phyloP scores from a whole-genome alignment of 495 filamentous ascomycete genomes.

The Opeltia flavorubescens region DNA sequence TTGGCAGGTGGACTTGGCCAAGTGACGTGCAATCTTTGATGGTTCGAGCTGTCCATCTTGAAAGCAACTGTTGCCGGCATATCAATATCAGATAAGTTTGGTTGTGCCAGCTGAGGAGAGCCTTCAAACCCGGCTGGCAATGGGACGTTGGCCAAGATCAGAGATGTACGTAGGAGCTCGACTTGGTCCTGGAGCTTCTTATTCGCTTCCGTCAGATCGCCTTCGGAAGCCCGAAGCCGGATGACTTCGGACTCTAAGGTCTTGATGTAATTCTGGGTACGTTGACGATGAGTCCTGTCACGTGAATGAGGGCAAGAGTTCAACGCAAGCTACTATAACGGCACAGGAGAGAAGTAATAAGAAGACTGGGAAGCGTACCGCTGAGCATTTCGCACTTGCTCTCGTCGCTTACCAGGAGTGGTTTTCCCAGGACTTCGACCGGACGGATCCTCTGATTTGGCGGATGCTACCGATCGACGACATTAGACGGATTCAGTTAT shows the following conservation, averaged over 20 bases:
- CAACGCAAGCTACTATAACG: neutral
- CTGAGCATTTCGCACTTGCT: constrained; percentile 20
- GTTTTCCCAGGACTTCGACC: constrained; percentile 10
- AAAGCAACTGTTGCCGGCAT: constrained; percentile 14
- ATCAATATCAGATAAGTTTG: neutral
- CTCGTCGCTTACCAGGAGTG: constrained; percentile 16
- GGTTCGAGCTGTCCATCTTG: constrained; percentile 8
- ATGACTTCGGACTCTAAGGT: constrained; percentile 17
- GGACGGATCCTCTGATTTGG: constrained; percentile 3
- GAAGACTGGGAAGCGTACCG: constrained; percentile 8
- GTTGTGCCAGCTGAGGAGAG: neutral
- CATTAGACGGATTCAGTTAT: too few species aligned
- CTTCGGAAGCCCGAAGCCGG: constrained; percentile 14
- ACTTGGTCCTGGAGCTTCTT: constrained; percentile 13
- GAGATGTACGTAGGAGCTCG: constrained; percentile 6
- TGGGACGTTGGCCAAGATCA: constrained; percentile 8
- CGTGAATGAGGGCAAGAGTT: neutral
- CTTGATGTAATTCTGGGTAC: constrained; percentile 20
- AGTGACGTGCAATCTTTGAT: constrained; percentile 14
- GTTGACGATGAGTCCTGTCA: constrained; percentile 17
- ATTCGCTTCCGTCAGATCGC: constrained; percentile 8
- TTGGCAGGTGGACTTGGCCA: constrained; percentile 2
- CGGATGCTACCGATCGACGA: neutral
- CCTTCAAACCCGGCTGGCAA: constrained; percentile 10
- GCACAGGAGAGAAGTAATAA: neutral